Base-by-base conservation (phyloP, 805 yeast species). In the Gaillardinia entomophila region DNA sequence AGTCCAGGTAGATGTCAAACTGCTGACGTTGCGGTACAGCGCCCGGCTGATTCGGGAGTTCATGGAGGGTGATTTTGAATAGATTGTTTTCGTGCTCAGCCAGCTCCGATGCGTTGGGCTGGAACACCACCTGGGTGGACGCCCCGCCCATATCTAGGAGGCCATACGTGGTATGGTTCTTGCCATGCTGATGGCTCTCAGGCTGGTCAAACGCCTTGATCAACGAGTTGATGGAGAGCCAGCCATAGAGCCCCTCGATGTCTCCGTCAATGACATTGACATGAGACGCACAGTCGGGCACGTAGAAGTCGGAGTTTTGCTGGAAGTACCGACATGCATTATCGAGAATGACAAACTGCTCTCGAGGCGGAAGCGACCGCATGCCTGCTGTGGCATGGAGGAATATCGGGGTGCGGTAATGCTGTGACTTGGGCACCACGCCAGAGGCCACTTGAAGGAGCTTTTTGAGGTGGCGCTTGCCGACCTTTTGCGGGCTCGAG, bases 341-440 rank as follows among this genome's bases (percentile, higher is more conserved):
- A 12, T 56, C 60, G 35, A 79, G 46, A 13, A 79, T 65, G 12
- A 53, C 52, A 27, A 57, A 57, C 42, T 72, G 78, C 23, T 73
- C 72, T 10, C 63, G 57, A 1, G 79, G 82, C 14, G 66, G 68
- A 26, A 80, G 54, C 11, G 75, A 50, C 27, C 86, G 54, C 77
- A 79, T 70, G 0, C 85, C 85, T 0, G 82, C 87, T 0, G 87
- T 80, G 1, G 84, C 77, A 51, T 80, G 85, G 5, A 81, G 49
- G 42, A 77, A 79, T 1, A 81, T 63, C 0, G 89, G 89, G 0
- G 89, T 81, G 30, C 86, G 48, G 7, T 46, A 46, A 31, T 74
- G 78, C 48, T 79, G 84, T 12, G 75, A 71, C 33, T 62, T 57
- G 12, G 89, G 89, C 2, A 81, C 71, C 5, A 75, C 59, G 7